Conservation (phyloP, 495 filamentous ascomycete species). For the Aspergillus ellipticus region DNA sequence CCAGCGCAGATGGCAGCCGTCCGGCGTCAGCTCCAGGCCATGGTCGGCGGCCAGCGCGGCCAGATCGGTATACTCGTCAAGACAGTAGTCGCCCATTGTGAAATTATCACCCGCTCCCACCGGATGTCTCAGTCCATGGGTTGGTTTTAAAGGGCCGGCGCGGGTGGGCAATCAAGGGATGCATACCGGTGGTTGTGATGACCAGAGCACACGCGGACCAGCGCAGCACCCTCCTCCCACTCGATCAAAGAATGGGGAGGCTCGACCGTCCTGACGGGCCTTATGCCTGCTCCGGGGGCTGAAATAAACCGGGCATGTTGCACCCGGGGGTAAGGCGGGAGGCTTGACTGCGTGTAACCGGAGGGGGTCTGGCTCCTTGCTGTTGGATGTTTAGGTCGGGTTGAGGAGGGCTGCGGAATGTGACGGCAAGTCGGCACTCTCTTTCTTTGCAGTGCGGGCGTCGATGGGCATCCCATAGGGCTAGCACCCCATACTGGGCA, state of each 20-base stretch:
- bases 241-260: neutral
- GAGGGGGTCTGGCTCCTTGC: neutral
- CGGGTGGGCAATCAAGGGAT: neutral
- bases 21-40: slow-evolving; percentile 25
- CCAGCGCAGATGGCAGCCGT: slow-evolving; percentile 33
- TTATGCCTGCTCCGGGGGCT: neutral
- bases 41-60: neutral
- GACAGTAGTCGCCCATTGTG: neutral
- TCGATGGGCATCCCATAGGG: neutral
- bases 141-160: neutral
- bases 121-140: neutral
- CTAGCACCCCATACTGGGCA: neutral
- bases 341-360: too few relatives aligned
- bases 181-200: neutral
- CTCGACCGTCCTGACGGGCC: neutral
- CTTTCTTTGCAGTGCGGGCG: neutral
- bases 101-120: neutral
- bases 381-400: neutral
- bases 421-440: too few relatives aligned
- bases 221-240: neutral
- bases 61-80: neutral
- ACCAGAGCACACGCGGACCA: neutral
- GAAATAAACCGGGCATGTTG: neutral
- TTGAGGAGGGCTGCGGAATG: neutral
- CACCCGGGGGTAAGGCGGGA: neutral